Evolutionary conservation across 2,329 filamentous ascomycete genomes (phyloP), one percentile per base, ranked within the genome.

Genomic region (Colletotrichum sp.): DNA sequence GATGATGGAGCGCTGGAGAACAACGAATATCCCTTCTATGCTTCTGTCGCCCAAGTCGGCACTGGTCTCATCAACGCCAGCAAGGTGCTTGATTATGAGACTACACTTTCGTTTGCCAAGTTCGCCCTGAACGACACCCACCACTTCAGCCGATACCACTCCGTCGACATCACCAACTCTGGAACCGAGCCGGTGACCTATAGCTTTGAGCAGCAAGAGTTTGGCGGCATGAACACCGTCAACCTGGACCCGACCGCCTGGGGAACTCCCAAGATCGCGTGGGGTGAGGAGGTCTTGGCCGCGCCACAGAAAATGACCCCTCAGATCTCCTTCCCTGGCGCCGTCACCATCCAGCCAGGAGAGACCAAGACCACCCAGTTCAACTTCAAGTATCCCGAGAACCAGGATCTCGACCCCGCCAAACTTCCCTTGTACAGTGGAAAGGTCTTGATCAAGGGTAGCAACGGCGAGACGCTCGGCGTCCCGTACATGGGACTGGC

Each of bases 41-140:
- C 81, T 7, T 84, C 85, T 9, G 83, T 86, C 11, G 84, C 79
- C 16, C 87, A 77, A 82, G 84, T 80, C 80, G 86, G 86, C 44
- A 84, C 79, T 57, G 86, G 86, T 12, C 81, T 87, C 8, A 81
- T 88, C 64, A 83, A 87, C 74, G 86, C 84, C 36, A 84, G 81
- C 69, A 84, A 86, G 74, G 83, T 86, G 5, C 80, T 87, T 6
- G 81, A 85, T 52, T 82, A 85, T 36, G 83, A 77, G 2, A 85
- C 85, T 3, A 72, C 80, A 12, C 78, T 88, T 48, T 82, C 83
- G 15, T 84, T 84, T 6, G 83, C 83, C 36, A 86, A 83, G 70
- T 82, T 88, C 55, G 82, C 82, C 15, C 84, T 88, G 73, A 88
- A 88, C 74, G 87, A 88, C 75, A 88, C 86, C 3, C 81, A 81